These are phyloP conservation scores for Themeda triandra DNA, from an alignment of 176 grass and related monocot genomes.

Conservation along the genomic window DNA sequence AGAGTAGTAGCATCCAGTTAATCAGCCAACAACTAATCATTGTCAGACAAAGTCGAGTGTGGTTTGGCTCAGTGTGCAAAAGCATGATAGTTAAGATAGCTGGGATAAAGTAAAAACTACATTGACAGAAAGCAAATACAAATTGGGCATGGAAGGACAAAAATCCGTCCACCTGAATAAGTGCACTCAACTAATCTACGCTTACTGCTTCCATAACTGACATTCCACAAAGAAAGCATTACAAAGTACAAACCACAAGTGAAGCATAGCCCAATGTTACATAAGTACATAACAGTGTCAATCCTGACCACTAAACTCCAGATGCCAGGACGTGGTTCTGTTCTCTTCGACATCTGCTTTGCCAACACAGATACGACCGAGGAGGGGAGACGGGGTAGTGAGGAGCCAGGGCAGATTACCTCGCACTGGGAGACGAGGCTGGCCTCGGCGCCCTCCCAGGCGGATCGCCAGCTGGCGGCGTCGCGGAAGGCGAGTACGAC, in stretches of 20 bases:
- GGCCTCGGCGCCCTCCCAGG: constrained; percentile 38
- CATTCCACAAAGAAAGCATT: too few relatives aligned
- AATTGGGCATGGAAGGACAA: neutral
- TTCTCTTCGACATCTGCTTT: constrained; percentile 8
- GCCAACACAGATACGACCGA: neutral
- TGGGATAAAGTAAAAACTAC: neutral
- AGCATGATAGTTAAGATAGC: neutral
- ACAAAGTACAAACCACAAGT: too few relatives aligned
- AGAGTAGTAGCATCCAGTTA: neutral
- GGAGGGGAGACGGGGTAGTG: too few relatives aligned
- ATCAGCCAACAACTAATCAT: neutral
- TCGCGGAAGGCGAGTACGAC: constrained; percentile 41
- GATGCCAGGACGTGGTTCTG: constrained; percentile 1
- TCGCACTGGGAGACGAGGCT: constrained; percentile 43
- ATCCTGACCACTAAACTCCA: neutral
- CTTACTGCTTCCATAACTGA: too few relatives aligned
- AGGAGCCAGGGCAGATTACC: neutral
- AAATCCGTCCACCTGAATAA: neutral
- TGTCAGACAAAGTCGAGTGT: neutral
- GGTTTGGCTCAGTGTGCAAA: neutral
- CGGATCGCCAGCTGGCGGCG: too few relatives aligned
- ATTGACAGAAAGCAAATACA: neutral
- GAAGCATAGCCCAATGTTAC: too few relatives aligned
- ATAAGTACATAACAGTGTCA: too few relatives aligned
- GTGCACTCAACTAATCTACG: too few relatives aligned